Base-by-base conservation (phyloP, 2,329 filamentous ascomycete genomes). In the Fusarium succisae region DNA sequence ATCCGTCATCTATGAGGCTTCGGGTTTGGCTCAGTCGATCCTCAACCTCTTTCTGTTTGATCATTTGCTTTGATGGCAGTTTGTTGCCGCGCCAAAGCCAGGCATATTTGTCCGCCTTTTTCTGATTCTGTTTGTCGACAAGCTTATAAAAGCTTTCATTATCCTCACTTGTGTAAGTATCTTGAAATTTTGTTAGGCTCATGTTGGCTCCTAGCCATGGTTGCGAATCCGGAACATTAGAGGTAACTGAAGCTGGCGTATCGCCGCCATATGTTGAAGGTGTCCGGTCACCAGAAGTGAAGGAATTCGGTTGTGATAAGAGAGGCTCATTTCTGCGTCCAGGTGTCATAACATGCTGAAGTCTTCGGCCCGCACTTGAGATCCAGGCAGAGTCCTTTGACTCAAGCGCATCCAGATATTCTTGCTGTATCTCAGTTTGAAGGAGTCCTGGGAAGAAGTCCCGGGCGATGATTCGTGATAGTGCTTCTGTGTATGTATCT, bases 91-190 rank as follows among this genome's bases (percentile, higher is more conserved):
- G 89, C 91, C 95, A 97, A 51, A 98, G 86, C 93, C 96, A 98
- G 3, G 91, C 91, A 79, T 98, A 93, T 78, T 96, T 97, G 78
- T 95, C 92, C 1, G 93, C 92, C 57, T 88, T 90, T 81, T 95
- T 96, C 70, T 91, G 88, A 79, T 98, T 99, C 79, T 98, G 94
- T 78, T 92, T 93, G 83, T 99, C 96, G 35, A 98, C 86, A 4
- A 99, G 87, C 77, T 92, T 93, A 82, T 98, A 97, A 85, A 99
- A 98, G 77, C 94, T 97, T 80, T 98, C 96, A 80, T 98, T 98
- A 81, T 99, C 96, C 82, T 99, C 96, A 79, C 94, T 98, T 3
- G 96, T 99, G 83, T 98, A 98, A 76, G 94, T 96, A 7, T 93
- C 89, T 80, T 99, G 96, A 78, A 98, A 99, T 3, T 92, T 90